Evolutionary conservation across 2,329 filamentous ascomycete species (phyloP).

Genomic region (Tolypocladium pustulatum): DNA sequence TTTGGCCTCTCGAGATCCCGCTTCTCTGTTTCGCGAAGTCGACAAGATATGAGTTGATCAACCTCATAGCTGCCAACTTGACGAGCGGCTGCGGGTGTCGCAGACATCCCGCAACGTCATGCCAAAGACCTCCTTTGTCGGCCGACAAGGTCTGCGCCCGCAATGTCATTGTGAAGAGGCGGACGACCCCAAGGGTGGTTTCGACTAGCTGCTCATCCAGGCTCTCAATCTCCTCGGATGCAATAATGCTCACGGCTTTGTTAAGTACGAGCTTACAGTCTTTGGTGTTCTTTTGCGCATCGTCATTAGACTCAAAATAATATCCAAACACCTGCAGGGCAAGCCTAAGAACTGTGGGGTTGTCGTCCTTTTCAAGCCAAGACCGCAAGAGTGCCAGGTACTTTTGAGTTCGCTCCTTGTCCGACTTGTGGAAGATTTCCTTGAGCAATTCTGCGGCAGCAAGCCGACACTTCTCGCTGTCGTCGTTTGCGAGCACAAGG

Average conservation of each 20-base stretch:
- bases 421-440: conserved; percentile 68
- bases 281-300: conserved; percentile 49
- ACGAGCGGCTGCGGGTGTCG: conserved; percentile 63
- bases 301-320: conserved; percentile 63
- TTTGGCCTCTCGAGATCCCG: conserved; percentile 37
- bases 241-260: conserved; percentile 42
- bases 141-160: conserved; percentile 53
- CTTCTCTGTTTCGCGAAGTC: conserved; percentile 59
- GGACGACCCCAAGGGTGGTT: conserved; percentile 59
- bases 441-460: conserved; percentile 73
- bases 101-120: conserved; percentile 54
- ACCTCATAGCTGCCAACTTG: conserved; percentile 63
- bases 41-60: conserved; percentile 68
- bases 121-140: conserved; percentile 59
- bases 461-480: conserved; percentile 73
- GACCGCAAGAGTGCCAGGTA: conserved; percentile 61
- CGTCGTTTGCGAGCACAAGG: conserved; percentile 79
- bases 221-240: conserved; percentile 40
- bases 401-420: conserved; percentile 58
- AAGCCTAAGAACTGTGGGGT: conserved; percentile 58
- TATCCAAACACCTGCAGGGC: conserved; percentile 73
- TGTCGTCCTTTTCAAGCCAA: conserved; percentile 69
- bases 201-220: conserved; percentile 63
- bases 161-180: conserved; percentile 56
- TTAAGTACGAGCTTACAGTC: conserved; percentile 55